Evolutionary conservation across 495 filamentous ascomycete species (phyloP), one percentile per base, ranked within the genome.

Genomic region (Podospora sp.): DNA sequence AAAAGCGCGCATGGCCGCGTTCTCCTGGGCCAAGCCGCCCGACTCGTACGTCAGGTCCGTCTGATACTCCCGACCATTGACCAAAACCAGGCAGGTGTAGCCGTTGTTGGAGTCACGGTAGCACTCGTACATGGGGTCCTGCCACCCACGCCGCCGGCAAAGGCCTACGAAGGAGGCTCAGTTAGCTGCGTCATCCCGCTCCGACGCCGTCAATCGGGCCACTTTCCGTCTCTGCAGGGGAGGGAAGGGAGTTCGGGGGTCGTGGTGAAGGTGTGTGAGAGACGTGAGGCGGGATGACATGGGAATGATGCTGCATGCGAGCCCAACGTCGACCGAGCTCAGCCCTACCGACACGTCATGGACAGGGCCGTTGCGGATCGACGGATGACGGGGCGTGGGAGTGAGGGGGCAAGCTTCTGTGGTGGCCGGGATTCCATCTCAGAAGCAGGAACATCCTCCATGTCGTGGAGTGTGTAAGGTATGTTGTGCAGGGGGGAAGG

Each of bases 1-100:
- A 80, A 97, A 99, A 66, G 95, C 95, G 68, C 92, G 90, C 89
- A 95, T 97, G 67, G 95, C 95, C 62, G 95, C 95, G 74, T 93
- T 94, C 80, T 99, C 94, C 73, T 92, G 90, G 60, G 95, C 95
- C 71, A 97, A 84, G 61, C 84, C 83, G 69, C 94, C 90, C 66
- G 87, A 90, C 74, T 89, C 88, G 81, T 92, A 93, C 71, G 88
- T 85, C n/a, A 87, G 84, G 76, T 97, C 93, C 49, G 93, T 96
- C 76, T 93, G 90, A 85, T 98, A 99, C 80, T 97, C 92, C 75
- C 95, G 89, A 73, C 94, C 94, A 80, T 99, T 97, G 78, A 99
- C 95, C 72, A 94, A 87, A 33, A 97, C 95, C 25, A 90, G 90
- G 87, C 95, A 99, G 40, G 88, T 90, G 80, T 89, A 96, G 68